phyloP scores from a whole-genome alignment of 2,329 filamentous ascomycete species.

The Fusarium musae region DNA sequence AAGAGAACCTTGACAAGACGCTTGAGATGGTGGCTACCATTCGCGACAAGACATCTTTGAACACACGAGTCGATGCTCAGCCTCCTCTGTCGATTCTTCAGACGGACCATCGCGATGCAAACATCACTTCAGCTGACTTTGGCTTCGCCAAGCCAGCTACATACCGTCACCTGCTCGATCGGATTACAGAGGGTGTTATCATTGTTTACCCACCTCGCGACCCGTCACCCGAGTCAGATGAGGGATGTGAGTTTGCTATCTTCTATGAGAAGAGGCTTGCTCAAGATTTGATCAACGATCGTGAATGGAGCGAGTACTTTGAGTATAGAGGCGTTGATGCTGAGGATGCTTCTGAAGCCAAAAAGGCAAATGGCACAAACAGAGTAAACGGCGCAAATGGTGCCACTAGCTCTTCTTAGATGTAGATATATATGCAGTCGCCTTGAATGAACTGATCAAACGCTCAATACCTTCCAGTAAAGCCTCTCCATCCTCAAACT shows the following conservation, averaged over 20 bases:
- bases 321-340: constrained; percentile 52
- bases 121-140: constrained; percentile 48
- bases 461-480: constrained; percentile 19
- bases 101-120: constrained; percentile 51
- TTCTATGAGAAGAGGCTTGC: constrained; percentile 50
- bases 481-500: constrained; percentile 24
- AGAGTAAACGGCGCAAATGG: neutral
- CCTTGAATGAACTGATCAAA: fast-evolving
- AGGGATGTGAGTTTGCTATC: constrained; percentile 51
- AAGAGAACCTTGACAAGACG: constrained; percentile 45
- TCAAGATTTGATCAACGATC: constrained; percentile 47
- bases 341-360: neutral
- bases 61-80: constrained; percentile 48
- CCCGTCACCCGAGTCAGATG: constrained; percentile 44
- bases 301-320: constrained; percentile 51
- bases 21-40: constrained; percentile 49
- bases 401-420: neutral
- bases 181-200: constrained; percentile 43
- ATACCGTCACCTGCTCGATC: constrained; percentile 49
- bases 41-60: constrained; percentile 51
- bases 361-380: neutral
- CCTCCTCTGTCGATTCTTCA: constrained; percentile 51
- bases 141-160: constrained; percentile 50
- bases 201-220: constrained; percentile 48
- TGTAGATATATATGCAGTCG: neutral